These are phyloP conservation scores for Candida insectorum DNA, from an alignment of 805 yeast species.

Conservation along the genomic window DNA sequence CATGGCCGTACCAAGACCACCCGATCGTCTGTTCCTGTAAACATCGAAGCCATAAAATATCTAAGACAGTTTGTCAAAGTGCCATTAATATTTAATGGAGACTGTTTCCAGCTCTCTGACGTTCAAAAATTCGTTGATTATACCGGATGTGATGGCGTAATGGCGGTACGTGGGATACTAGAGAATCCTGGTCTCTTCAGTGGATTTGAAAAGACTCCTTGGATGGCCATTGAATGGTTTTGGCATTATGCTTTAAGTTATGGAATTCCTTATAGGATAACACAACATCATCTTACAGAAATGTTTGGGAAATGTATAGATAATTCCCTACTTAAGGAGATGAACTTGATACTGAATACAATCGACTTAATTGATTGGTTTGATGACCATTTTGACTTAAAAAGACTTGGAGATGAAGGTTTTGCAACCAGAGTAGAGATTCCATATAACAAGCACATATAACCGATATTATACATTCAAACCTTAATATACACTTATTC, in stretches of 20 bases:
- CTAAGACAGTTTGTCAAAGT: slow-evolving; percentile 54
- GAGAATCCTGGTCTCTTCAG: slow-evolving; percentile 86
- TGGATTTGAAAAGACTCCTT: slow-evolving; percentile 72
- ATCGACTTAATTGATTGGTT: slow-evolving; percentile 79
- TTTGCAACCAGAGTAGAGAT: slow-evolving; percentile 57
- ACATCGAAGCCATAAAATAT: slow-evolving; percentile 73
- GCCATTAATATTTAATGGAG: slow-evolving; percentile 98
- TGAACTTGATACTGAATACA: slow-evolving; percentile 60
- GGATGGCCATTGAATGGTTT: slow-evolving; percentile 85
- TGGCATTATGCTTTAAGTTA: slow-evolving; percentile 75
- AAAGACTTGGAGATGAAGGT: slow-evolving; percentile 63
- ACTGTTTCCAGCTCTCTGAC: slow-evolving; percentile 69
- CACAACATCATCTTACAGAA: slow-evolving; percentile 84
- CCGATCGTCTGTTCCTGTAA: slow-evolving; percentile 78
- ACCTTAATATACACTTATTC: background rate
- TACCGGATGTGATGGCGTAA: slow-evolving; percentile 87
- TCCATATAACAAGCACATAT: slow-evolving; percentile 9
- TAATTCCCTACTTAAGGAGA: slow-evolving; percentile 34
- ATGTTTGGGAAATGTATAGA: slow-evolving; percentile 64
- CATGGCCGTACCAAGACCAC: slow-evolving; percentile 90
- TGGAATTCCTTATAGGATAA: slow-evolving; percentile 80
- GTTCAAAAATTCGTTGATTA: slow-evolving; percentile 55
- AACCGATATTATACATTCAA: slow-evolving; percentile 1
- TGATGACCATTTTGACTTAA: slow-evolving; percentile 64
- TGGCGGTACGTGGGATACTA: slow-evolving; percentile 90